Base-by-base conservation (phyloP, 768 basidiomycete species). In the Galerina marginata region DNA sequence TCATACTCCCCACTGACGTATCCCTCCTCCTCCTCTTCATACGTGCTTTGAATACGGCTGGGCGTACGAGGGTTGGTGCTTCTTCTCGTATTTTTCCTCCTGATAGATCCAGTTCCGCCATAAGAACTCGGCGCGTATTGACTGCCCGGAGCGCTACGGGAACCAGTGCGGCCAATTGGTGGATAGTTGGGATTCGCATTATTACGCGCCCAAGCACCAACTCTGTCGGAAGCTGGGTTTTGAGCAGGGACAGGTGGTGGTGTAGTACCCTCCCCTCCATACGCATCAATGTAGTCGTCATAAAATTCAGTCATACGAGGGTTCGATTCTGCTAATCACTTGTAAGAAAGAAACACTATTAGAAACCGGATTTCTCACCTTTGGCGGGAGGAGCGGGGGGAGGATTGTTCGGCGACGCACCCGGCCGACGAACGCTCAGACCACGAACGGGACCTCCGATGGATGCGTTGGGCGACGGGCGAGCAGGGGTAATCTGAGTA, bases 1-100 rank as follows among this genome's bases (percentile, higher is more conserved):
- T 89, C 90, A 61, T 85, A 88, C 46, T 88, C 87, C 15, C 88
- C 90, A 58, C 86, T 88, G 23, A 76, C 86, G 67, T 91, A 92
- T 25, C 87, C 90, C 64, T 92, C 91, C 68, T 93, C 91, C 43
- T 90, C 90, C 57, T 91, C 90, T 60, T 87, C 86, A 54, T 91
- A 90, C 26, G 82, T 72, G 56, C 80, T 83, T 63, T 77, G 78
- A 58, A 76, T 76, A 43, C 75, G 75, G 54, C 75, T 73, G 48
- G 65, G 59, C 20, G 70, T 61, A 20, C 82, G 79, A 46, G 69
- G 64, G 26, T 79, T 81, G 38, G 69, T 72, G 29, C 29, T 33
- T 25, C 85, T 78, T 54, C 83, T 78, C 11, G 82, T 85, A 46
- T 77, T 64, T 62, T 81, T 86, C 61, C 88, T 74, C 47, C 85